A percentile compares a stretch with the other conserved stretches of the same genome.
These are phyloP conservation scores for Phalaenopsis hybrid DNA, from an alignment of 116 monocot species.

Conservation along the genomic window DNA sequence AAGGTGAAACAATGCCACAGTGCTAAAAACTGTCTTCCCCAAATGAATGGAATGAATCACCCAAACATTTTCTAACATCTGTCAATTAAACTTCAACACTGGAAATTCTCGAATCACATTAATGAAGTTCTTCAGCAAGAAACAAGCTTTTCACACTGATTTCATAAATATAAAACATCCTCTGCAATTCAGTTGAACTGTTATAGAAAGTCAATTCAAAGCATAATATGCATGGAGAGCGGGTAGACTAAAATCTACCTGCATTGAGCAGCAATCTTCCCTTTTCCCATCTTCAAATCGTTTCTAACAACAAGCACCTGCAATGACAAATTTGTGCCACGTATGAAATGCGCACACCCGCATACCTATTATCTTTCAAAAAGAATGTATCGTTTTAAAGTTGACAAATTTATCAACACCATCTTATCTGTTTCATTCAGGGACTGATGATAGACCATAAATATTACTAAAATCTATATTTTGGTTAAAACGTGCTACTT, in stretches of 20 bases:
- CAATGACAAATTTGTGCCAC: background rate
- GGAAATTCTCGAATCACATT: background rate
- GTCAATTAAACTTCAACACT: background rate
- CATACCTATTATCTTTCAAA: background rate
- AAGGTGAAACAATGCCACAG: too few relatives aligned
- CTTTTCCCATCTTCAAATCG: conserved; percentile 99
- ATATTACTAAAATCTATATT: background rate
- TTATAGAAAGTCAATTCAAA: background rate
- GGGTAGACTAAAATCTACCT: conserved; percentile 28
- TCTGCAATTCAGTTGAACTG: background rate
- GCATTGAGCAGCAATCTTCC: conserved; percentile 99
- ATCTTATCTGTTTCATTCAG: background rate
- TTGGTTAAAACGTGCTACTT: background rate
- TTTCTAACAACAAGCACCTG: conserved; percentile 96
- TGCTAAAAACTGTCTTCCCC: too few relatives aligned
- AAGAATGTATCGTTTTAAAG: background rate
- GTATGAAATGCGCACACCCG: background rate
- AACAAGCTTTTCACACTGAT: background rate
- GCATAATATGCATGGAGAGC: background rate
- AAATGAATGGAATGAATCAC: too few relatives aligned
- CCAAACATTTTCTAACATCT: too few relatives aligned
- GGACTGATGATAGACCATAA: background rate
- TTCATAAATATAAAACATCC: background rate
- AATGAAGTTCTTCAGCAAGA: background rate
- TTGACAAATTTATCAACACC: background rate